Evolutionary conservation across 306 rosid species (phyloP).

Genomic region (Crotalaria pallida): DNA sequence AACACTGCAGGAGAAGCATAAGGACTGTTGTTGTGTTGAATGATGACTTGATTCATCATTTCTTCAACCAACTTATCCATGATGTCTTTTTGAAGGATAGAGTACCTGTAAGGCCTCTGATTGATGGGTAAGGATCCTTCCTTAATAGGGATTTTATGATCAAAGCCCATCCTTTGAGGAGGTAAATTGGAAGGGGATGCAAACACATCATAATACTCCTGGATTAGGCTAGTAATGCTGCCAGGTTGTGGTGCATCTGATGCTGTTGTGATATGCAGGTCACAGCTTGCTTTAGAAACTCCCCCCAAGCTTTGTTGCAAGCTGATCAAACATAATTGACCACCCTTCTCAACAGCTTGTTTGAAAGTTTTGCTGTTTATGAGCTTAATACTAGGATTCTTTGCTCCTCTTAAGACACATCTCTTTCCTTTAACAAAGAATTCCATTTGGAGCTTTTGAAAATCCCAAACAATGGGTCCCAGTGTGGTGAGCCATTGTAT

Average conservation of each 20-base stretch:
- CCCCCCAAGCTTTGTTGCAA: too few relatives aligned
- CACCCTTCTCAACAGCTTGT: too few relatives aligned
- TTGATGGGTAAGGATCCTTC: fast-evolving
- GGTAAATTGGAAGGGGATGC: neutral
- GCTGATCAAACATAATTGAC: too few relatives aligned
- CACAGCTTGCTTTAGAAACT: too few relatives aligned
- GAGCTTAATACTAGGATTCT: neutral
- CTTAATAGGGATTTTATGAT: neutral
- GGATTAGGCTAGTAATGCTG: too few relatives aligned
- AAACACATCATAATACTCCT: neutral
- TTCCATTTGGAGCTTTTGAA: too few relatives aligned
- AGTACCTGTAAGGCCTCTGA: neutral
- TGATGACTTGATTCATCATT: neutral
- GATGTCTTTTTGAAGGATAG: neutral
- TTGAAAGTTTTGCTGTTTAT: neutral
- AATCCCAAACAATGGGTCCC: too few relatives aligned
- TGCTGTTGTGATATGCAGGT: fast-evolving
- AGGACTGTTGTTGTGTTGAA: neutral
- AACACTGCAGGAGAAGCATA: too few relatives aligned
- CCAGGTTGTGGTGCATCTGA: neutral
- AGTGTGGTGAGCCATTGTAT: too few relatives aligned
- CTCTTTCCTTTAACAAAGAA: too few relatives aligned
- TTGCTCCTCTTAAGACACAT: too few relatives aligned
- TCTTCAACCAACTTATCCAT: neutral
- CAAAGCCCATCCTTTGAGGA: neutral